Base-by-base conservation (phyloP, 129 eudicot species). In the Artemisia argyi region DNA sequence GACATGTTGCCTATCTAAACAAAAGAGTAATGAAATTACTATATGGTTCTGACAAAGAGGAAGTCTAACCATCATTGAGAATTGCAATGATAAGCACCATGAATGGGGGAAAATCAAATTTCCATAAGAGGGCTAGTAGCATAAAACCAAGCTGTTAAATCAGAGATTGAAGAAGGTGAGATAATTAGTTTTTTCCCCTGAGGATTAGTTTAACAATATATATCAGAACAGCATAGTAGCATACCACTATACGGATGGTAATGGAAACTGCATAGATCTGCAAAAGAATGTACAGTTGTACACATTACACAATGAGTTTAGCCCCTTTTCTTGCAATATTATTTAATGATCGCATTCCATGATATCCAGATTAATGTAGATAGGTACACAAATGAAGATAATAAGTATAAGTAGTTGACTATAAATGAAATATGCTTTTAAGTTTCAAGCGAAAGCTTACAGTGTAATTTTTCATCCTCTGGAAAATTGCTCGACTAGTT, bases 241-340 rank as follows among this genome's bases (percentile, higher is more conserved):
- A 69, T 87, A 90, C 95, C 95, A 90, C 97, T 52, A 90, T 85
- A 87, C 97, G 97, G 78, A 90, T 87, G 35, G 97, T 90, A 75
- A 90, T 90, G 68, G 97, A 90, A 67, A 90, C 97, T 47, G 97
- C 97, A 81, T 90, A 90, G 22, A 90, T 90, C 96, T 90, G 90
- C 82, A 82, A 58, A 35, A 62, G 12, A 69, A 76, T 12, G n/a
- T n/a, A n/a, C n/a, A n/a, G n/a, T 7, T 50, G 18, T 18, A 48
- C 22, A 48, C 18, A 52, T 68, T 15, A 13, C 17, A 50, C 24
- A 15, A 49, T 22, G 51, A 48, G 35, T 48, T 66, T 24, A 48
- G 58, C 58, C 58, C 22, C 12, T 19, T 7, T 20, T 14, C 42
- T 66, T 17, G 48, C 18, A 46, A 12, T 5, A 65, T 66, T 32